phyloP scores from a whole-genome alignment of 768 basidiomycete species.

The Favolaschia claudopus region DNA sequence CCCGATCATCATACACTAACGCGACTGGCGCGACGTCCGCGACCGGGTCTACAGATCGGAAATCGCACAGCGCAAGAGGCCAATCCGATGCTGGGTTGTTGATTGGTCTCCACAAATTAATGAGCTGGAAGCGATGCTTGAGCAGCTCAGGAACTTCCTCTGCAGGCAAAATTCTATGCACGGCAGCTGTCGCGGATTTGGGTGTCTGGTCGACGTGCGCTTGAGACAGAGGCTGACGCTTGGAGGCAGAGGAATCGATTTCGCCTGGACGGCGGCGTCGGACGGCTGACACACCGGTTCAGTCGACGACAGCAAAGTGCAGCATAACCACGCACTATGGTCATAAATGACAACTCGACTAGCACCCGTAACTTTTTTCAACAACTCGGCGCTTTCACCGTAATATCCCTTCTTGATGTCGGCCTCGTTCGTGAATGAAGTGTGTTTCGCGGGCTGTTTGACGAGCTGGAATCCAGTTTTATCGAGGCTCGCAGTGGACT shows the following conservation, averaged over 20 bases:
- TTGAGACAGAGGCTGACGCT: slow-evolving; percentile 49
- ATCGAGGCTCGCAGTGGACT: slow-evolving; percentile 44
- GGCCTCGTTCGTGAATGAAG: slow-evolving; percentile 39
- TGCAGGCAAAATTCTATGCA: slow-evolving; percentile 33
- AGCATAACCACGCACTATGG: slow-evolving; percentile 45
- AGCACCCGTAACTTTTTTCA: slow-evolving; percentile 56
- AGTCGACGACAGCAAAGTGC: background rate
- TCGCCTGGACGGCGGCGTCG: slow-evolving; percentile 49
- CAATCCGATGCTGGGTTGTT: slow-evolving; percentile 52
- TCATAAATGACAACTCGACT: slow-evolving; percentile 53
- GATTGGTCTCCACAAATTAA: slow-evolving; percentile 65
- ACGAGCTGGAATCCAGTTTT: slow-evolving; percentile 47
- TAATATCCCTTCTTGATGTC: slow-evolving; percentile 53
- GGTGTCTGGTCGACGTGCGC: slow-evolving; percentile 58
- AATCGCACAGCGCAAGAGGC: slow-evolving; percentile 59
- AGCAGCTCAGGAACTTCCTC: slow-evolving; percentile 49
- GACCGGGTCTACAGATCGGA: slow-evolving; percentile 45
- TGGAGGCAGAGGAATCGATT: slow-evolving; percentile 43
- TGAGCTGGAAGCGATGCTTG: slow-evolving; percentile 56
- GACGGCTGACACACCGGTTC: slow-evolving; percentile 40
- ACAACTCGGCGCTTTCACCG: slow-evolving; percentile 50
- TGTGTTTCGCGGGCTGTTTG: slow-evolving; percentile 39
- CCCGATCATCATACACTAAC: slow-evolving; percentile 37
- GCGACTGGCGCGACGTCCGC: slow-evolving; percentile 42
- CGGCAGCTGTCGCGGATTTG: slow-evolving; percentile 46